These are phyloP conservation scores for Solanum dulcamara DNA, from an alignment of 257 asterid genomes.

Conservation along the genomic window DNA sequence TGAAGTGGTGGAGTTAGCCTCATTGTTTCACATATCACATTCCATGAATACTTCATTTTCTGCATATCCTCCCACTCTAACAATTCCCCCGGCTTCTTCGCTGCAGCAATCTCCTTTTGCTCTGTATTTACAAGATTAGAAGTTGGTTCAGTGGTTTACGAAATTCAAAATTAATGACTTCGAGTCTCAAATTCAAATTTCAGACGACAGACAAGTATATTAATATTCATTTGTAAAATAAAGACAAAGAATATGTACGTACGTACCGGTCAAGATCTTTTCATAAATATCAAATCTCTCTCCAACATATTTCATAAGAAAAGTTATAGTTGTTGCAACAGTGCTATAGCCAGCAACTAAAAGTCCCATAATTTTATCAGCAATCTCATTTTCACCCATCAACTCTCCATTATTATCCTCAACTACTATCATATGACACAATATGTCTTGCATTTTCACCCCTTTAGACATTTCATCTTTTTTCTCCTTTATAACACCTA, in stretches of 20 bases:
- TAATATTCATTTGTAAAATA: no score
- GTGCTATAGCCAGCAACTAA: constrained; percentile 63
- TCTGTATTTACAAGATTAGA: constrained; percentile 15
- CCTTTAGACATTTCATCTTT: constrained; percentile 24
- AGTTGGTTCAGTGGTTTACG: no score
- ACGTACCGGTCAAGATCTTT: constrained; percentile 27
- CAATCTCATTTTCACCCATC: constrained; percentile 51
- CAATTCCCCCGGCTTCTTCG: constrained; percentile 37
- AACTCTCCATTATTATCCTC: constrained; percentile 27
- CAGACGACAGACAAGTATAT: background rate
- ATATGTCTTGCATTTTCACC: constrained; percentile 4
- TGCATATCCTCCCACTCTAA: constrained; percentile 61
- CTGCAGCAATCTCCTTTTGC: constrained; percentile 44
- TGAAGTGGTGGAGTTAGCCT: constrained; percentile 68
- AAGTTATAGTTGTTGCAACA: constrained; percentile 50
- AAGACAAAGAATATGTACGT: no score
- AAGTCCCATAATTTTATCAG: constrained; percentile 65
- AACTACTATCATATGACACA: constrained; percentile 35
- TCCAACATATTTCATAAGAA: constrained; percentile 61
- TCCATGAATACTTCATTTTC: constrained; percentile 68
- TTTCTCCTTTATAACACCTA: constrained; percentile 40
- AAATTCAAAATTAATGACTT: no score
- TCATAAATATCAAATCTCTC: constrained; percentile 26
- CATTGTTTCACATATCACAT: constrained; percentile 58
- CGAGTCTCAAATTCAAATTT: no score